Evolutionary conservation across 2,329 filamentous ascomycete genomes (phyloP), one percentile per base, ranked within the genome.

Genomic region (Fusarium keratoplasticum): DNA sequence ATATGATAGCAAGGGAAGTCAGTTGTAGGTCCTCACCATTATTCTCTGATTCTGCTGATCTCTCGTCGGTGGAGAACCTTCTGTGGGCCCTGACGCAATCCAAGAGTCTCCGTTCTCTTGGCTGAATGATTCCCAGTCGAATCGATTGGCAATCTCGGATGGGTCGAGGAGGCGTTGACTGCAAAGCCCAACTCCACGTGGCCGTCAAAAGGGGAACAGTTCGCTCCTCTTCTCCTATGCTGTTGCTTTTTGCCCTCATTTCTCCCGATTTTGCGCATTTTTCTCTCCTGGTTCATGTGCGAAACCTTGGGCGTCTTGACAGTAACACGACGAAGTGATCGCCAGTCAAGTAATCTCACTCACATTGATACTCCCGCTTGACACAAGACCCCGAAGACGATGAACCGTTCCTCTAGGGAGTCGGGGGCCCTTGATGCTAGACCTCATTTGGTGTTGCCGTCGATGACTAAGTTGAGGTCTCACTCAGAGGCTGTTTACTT

Each of bases 71-170:
- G 61, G 60, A 62, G 52, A 42, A 54, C 55, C 35, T 55, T 31
- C 22, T 35, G 61, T 65, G 74, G 73, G 55, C 61, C 72, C 52
- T 63, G 57, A 72, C 60, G 61, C 61, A 69, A 64, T 67, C 58
- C 59, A 42, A 68, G 58, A 61, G 61, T 40, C 36, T 66, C 59
- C 25, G 61, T 27, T 42, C 44, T 71, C 72, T 72, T 74, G 71
- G 71, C 65, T 64, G 59, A 36, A 77, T 69, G 66, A 64, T 62
- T 61, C 52, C 31, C 60, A 59, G 52, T 35, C 40, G 61, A 36
- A 60, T 20, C 63, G n/a, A 76, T 74, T 77, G 64, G 71, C 54
- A 76, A 66, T 59, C 52, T 65, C 44, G 55, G 50, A 65, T 58
- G 50, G 60, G 54, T 63, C 22, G 20, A 58, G 42, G 29, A 59